Base-by-base conservation (phyloP, 305 asterid species). In the Fraxinus paxiana region DNA sequence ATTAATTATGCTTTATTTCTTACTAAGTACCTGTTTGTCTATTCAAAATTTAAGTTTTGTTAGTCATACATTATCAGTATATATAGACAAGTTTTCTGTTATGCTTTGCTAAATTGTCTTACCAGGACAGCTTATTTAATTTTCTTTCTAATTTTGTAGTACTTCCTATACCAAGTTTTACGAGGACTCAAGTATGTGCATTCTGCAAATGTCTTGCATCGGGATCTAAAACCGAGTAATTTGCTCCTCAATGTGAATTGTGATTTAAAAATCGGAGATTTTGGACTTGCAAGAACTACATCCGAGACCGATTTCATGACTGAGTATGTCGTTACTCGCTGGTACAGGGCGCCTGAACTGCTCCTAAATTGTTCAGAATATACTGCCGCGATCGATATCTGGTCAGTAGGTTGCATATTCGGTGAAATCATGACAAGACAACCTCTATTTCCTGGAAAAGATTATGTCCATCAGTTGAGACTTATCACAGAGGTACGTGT, bases 381-480 rank as follows among this genome's bases (percentile, higher is more conserved):
- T 77, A 88, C 90, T 12, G 83, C 89, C 30, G 89, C 92, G 24
- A 90, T 90, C 37, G 93, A 90, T 63, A 84, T 87, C 77, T 90
- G 93, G 93, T 90, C 93, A 24, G 93, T 90, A 31, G 93, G 93
- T 77, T 90, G 93, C 84, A 90, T 90, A 79, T 88, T 90, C n/a
- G 91, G 91, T 65, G 93, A 90, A 61, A 81, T 81, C 79, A 83
- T 86, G 83, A 80, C 84, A 9, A 80, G 81, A 15, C 63, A 76
- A 59, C 86, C 86, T 38, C 82, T 84, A 2, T 84, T 84, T 71
- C 84, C 83, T 0, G 86, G 81, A 56, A 84, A 59, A 80, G 84
- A 84, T 80, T 83, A 84, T 73, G 86, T 84, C 77, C 81, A 82
- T 30, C 88, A 81, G 35, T 76, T 83, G 80, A 79, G 83, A 78